These are phyloP conservation scores for Atkinsonella hypoxylon DNA, from an alignment of 2,329 filamentous ascomycete species.

Conservation along the genomic window DNA sequence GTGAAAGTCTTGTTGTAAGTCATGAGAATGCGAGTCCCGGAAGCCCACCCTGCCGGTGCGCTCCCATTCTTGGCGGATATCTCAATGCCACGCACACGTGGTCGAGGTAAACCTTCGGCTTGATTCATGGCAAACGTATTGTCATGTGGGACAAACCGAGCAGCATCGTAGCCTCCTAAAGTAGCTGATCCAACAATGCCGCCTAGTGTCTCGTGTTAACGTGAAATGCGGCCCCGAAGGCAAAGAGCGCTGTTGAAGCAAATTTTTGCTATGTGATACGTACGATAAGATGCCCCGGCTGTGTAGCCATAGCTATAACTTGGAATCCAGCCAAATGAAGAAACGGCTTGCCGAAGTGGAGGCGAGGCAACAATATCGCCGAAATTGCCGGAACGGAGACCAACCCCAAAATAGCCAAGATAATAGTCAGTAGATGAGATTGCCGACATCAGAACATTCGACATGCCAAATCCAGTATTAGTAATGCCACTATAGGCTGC, in stretches of 20 bases:
- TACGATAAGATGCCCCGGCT: slow-evolving; percentile 61
- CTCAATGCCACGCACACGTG: slow-evolving; percentile 47
- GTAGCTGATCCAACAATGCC: slow-evolving; percentile 45
- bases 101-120: slow-evolving; percentile 41
- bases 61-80: slow-evolving; percentile 22
- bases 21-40: slow-evolving; percentile 25
- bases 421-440: slow-evolving; percentile 45
- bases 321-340: slow-evolving; percentile 47
- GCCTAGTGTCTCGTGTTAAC: slow-evolving; percentile 6
- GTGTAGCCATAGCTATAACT: slow-evolving; percentile 68
- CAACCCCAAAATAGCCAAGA: slow-evolving; percentile 43
- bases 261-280: slow-evolving; percentile 12
- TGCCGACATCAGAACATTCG: slow-evolving; percentile 34
- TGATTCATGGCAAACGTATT: slow-evolving; percentile 46
- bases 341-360: slow-evolving; percentile 44
- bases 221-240: background rate
- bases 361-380: slow-evolving; percentile 35
- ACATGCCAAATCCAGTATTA: slow-evolving; percentile 27
- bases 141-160: slow-evolving; percentile 49
- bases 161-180: slow-evolving; percentile 57
- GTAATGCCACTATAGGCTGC: slow-evolving; percentile 27
- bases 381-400: slow-evolving; percentile 43
- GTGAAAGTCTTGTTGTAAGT: slow-evolving; percentile 34
- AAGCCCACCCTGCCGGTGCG: slow-evolving; percentile 26
- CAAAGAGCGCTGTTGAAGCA: background rate